Evolutionary conservation across 129 eudicot genomes (phyloP), one percentile per base, ranked within the genome.

Genomic region (Oenanthe sinensis): DNA sequence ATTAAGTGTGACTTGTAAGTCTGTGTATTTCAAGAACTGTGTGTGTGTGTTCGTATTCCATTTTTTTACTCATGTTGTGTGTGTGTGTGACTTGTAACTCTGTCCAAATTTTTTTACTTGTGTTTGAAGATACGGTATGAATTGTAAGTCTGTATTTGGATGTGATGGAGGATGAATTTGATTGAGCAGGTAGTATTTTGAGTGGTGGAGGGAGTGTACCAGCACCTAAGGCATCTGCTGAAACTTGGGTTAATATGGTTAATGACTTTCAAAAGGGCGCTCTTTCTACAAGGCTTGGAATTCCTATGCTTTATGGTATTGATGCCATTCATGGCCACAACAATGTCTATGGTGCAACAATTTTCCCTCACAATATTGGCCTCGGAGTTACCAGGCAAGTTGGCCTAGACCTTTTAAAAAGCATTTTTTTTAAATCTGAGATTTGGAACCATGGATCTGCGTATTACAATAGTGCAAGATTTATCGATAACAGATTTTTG

Each of bases 121-220:
- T 69, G 16, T 68, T 68, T 68, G 26, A 36, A 69, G 20, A 36
- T 69, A 5, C 24, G 10, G 36, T 62, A 24, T 36, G 2, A 33
- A 69, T 52, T 8, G 46, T 10, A 19, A 37, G 16, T 71, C 3
- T 12, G 14, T 9, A 46, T 44, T 44, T 43, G 76, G 33, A 48
- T 74, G 19, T 74, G 11, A 74, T 74, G 60, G 77, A 12, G 42
- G 33, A 45, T 30, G 42, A 74, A 24, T 44, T 45, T 20, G 20
- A 20, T 73, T 50, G 45, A 72, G 50, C 86, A 85, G 87, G 90
- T 42, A 83, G 85, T 75, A 55, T 86, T 44, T 44, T 86, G 72
- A 86, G 87, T 71, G 87, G 85, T 19, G 87, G 87, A 37, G 89
- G 89, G 63, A 83, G 89, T 76, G 83, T 44, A 39, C 89, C 89